Percentiles rank a stretch among this genome's conserved stretches.
These are phyloP conservation scores for Waltergamsia citrina DNA, from an alignment of 2,329 filamentous ascomycete species.

Conservation along the genomic window DNA sequence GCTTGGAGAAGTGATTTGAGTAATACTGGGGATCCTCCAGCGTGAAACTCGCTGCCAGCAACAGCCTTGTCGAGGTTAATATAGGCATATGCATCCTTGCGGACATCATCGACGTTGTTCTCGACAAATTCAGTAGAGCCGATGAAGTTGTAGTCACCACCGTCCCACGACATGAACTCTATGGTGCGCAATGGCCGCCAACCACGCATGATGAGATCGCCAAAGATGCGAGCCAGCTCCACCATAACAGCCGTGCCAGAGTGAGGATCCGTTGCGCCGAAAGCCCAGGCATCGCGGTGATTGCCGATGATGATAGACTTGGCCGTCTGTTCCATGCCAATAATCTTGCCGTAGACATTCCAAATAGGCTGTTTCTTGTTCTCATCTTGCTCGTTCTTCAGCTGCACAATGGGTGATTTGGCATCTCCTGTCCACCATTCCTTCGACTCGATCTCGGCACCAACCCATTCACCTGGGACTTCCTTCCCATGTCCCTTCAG, in stretches of 20 bases:
- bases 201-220: conserved; percentile 63
- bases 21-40: conserved; percentile 74
- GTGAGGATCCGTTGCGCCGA: conserved; percentile 78
- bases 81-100: conserved; percentile 72
- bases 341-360: conserved; percentile 80
- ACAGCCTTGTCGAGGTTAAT: conserved; percentile 85
- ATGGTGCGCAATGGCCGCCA: conserved; percentile 94
- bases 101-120: conserved; percentile 63
- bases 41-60: conserved; percentile 63
- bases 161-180: conserved; percentile 96
- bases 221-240: conserved; percentile 79
- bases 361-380: conserved; percentile 75
- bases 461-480: conserved; percentile 63
- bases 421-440: conserved; percentile 80
- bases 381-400: conserved; percentile 84
- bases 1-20: conserved; percentile 62
- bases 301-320: conserved; percentile 88
- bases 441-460: conserved; percentile 63
- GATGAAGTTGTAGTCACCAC: conserved; percentile 82
- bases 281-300: conserved; percentile 87
- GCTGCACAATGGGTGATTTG: conserved; percentile 65
- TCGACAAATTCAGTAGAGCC: conserved; percentile 95
- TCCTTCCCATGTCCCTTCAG: conserved; percentile 66
- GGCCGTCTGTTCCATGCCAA: conserved; percentile 71
- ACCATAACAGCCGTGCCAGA: conserved; percentile 86